Conservation (phyloP, 2,329 filamentous ascomycete genomes). For the Fusarium veterinarium region DNA sequence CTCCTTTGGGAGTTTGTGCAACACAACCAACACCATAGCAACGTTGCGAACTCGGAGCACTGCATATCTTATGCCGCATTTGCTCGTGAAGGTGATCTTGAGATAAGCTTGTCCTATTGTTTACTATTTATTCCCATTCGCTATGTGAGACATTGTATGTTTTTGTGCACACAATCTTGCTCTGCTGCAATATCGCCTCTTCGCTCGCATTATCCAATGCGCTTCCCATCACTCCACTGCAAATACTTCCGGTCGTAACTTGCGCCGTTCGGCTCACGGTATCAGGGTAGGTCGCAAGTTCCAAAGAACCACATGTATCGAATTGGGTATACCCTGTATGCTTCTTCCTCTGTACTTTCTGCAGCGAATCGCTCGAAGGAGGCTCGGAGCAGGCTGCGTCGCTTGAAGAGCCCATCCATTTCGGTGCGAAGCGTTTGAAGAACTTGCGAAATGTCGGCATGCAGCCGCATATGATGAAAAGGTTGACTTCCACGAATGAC, state of each 20-base stretch:
- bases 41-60: neutral
- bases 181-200: conserved; percentile 16
- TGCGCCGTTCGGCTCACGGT: neutral
- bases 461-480: conserved; percentile 43
- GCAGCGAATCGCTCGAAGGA: neutral
- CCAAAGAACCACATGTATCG: neutral
- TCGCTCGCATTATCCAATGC: conserved; percentile 12
- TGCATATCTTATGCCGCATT: accelerated
- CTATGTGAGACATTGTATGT: conserved; percentile 8
- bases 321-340: conserved; percentile 27
- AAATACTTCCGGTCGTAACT: neutral
- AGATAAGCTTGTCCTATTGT: no score
- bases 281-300: conserved; percentile 6
- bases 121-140: neutral
- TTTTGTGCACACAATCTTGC: conserved; percentile 15
- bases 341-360: conserved; percentile 19
- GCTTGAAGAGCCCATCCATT: conserved; percentile 72
- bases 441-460: conserved; percentile 58
- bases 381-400: conserved; percentile 53
- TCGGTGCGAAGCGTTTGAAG: conserved; percentile 67
- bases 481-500: conserved; percentile 52
- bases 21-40: neutral
- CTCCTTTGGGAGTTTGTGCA: neutral
- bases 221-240: neutral
- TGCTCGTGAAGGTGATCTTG: neutral